A percentile compares a stretch with the other conserved stretches of the same genome.
These are phyloP conservation scores for Zanthoxylum bungeanum DNA, from an alignment of 345 rosid species.

Conservation along the genomic window DNA sequence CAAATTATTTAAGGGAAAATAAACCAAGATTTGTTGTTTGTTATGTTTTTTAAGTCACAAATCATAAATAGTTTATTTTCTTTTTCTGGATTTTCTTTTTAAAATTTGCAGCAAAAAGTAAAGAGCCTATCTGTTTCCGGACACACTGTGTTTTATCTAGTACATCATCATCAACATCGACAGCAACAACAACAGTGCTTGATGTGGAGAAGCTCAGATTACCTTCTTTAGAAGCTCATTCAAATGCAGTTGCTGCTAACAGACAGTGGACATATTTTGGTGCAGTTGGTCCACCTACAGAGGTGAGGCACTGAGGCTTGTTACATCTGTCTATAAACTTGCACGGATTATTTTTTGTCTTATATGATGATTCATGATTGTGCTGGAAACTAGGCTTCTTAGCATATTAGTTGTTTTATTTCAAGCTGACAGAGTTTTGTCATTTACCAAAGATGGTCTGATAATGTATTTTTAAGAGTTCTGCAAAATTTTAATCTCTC, in stretches of 20 bases:
- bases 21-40: background rate
- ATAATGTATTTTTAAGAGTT: background rate
- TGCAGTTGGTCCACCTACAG: conserved; percentile 47
- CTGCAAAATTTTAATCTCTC: background rate
- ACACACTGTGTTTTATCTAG: conserved; percentile 72
- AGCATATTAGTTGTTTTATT: background rate
- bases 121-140: conserved; percentile 44
- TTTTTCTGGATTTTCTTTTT: conserved; percentile 16
- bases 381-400: background rate
- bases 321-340: background rate
- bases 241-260: conserved; percentile 43
- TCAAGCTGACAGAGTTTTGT: background rate
- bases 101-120: conserved; percentile 57
- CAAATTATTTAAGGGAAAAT: background rate
- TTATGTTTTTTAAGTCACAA: background rate
- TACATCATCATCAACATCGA: conserved; percentile 36
- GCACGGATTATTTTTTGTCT: background rate
- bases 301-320: conserved; percentile 56
- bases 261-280: conserved; percentile 65
- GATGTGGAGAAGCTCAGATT: conserved; percentile 80
- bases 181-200: conserved; percentile 42
- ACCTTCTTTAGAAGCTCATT: conserved; percentile 58
- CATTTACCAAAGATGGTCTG: background rate
- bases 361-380: background rate
- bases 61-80: background rate